Conservation (phyloP, 805 yeast species). For the Ogataea neopini region DNA sequence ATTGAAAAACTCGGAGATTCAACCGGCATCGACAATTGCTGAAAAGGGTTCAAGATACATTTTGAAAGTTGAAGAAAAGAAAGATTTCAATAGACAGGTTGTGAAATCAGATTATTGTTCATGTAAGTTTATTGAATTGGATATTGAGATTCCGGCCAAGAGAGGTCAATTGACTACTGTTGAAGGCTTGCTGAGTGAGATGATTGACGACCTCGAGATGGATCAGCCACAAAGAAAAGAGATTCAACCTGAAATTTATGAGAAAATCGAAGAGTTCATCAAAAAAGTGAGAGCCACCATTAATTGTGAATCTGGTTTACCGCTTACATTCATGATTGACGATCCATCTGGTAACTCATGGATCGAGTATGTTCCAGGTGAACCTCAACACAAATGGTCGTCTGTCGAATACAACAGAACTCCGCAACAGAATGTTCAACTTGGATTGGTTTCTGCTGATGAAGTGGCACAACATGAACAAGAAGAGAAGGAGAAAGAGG, state of each 20-base stretch:
- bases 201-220: conserved; percentile 72
- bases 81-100: conserved; percentile 86
- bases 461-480: conserved; percentile 57
- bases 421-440: conserved; percentile 80
- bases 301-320: conserved; percentile 69
- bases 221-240: conserved; percentile 83
- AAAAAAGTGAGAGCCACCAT: conserved; percentile 57
- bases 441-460: conserved; percentile 78
- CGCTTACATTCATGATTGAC: conserved; percentile 76
- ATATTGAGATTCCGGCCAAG: conserved; percentile 93
- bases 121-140: conserved; percentile 79
- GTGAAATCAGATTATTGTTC: conserved; percentile 87
- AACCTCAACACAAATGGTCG: conserved; percentile 88
- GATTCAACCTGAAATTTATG: conserved; percentile 71
- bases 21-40: conserved; percentile 92
- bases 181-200: conserved; percentile 85
- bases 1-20: conserved; percentile 86
- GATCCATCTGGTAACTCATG: conserved; percentile 98
- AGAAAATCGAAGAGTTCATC: conserved; percentile 72
- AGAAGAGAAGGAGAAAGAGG: conserved; percentile 36
- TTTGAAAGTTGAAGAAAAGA: conserved; percentile 62
- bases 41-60: conserved; percentile 80
- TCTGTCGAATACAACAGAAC: conserved; percentile 79
- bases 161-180: conserved; percentile 91
- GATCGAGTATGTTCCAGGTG: conserved; percentile 87